Base-by-base conservation (phyloP, 768 basidiomycete genomes). In the Russula sp. region DNA sequence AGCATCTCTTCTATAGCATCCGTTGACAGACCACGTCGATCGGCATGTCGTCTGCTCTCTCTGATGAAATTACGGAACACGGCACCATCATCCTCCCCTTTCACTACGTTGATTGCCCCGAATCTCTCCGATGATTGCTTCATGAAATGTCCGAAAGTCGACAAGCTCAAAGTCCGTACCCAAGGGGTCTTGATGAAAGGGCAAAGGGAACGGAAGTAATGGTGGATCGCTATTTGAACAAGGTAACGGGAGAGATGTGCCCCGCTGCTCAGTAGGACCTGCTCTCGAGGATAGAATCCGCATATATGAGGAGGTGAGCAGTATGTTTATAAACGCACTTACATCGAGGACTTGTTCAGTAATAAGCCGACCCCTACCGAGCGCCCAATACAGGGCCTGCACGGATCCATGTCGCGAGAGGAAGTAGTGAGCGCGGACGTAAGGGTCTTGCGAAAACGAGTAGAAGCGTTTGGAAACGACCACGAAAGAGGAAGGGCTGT, bases 231-330 rank as follows among this genome's bases (percentile, higher is more conserved):
- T 58, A 88, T 80, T 74, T 92, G 90, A 52, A 87, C 80, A 53
- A 92, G 80, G 75, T 92, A 92, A 54, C 90, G 83, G 66, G 89
- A 91, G 66, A 91, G 73, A 71, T 89, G 87, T 59, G 88, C 89
- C 59, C 89, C 89, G 69, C 88, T 89, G 57, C 82, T 79, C 63
- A 90, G 76, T 60, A 92, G 81, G 70, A 88, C 88, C 89, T 91
- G 57, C 16, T 6, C 63, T 34, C 57, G 66, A 58, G 20, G 53
- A n/a, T 57, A 53, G 50, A 53, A 57, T 51, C 24, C 61, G 51
- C 28, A 57, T 50, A 52, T 62, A 59, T 22, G 59, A 49, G 20
- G 28, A 49, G n/a, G 30, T n/a, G 51, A 34, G 9, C 58, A 46
- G 34, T 44, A 16, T 63, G 34, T 49, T 11, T 65, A 57, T 48